Evolutionary conservation across 306 rosid species (phyloP).

Genomic region (Prunus fruticosa): DNA sequence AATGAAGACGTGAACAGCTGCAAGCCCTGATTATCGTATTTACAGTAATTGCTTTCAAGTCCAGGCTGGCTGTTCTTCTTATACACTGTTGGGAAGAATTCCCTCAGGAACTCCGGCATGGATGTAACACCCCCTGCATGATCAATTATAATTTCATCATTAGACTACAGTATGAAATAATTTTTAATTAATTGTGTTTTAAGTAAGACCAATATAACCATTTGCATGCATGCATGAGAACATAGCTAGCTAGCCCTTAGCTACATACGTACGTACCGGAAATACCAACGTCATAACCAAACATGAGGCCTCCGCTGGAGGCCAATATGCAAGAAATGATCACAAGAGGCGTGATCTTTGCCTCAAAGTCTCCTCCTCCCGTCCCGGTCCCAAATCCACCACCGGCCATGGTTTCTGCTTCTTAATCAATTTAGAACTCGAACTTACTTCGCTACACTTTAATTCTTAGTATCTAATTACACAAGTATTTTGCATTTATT

Average conservation of each 20-base stretch:
- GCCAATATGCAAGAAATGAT: conserved; percentile 6
- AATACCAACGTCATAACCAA: conserved; percentile 9
- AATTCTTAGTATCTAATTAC: background rate
- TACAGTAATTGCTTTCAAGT: conserved; percentile 51
- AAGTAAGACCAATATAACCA: too few relatives aligned
- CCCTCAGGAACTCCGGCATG: conserved; percentile 42
- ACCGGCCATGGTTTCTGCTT: conserved; percentile 4
- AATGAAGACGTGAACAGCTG: conserved; percentile 63
- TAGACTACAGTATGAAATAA: too few relatives aligned
- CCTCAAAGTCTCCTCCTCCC: background rate
- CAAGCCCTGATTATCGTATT: conserved; percentile 49
- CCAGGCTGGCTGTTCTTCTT: conserved; percentile 21
- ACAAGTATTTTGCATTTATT: background rate
- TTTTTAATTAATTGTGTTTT: too few relatives aligned
- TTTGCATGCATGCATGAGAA: too few relatives aligned
- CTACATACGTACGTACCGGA: background rate
- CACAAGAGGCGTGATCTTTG: conserved; percentile 15
- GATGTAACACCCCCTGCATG: conserved; percentile 55
- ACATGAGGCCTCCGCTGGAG: conserved; percentile 5
- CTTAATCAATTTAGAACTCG: background rate
- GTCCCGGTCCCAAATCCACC: conserved; percentile 1
- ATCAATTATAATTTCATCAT: too few relatives aligned
- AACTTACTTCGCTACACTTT: background rate
- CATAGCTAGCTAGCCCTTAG: too few relatives aligned
- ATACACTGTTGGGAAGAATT: conserved; percentile 52